Evolutionary conservation across 805 yeast species (phyloP).

Genomic region (Yamadazyma endophytica): DNA sequence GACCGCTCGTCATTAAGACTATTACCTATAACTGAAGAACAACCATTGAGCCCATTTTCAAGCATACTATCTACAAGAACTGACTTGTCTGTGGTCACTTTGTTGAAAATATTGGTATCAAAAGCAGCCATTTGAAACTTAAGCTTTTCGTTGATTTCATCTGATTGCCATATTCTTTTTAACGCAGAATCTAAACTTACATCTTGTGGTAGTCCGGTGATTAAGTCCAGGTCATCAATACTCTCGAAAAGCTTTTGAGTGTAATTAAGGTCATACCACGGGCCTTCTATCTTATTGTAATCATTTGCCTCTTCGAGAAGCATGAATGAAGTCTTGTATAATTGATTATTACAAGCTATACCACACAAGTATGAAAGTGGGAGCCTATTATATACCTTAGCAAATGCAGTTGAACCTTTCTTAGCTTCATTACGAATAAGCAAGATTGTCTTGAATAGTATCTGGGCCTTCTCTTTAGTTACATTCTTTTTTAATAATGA

Average conservation of each 20-base stretch:
- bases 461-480: slow-evolving; percentile 14
- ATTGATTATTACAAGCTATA: slow-evolving; percentile 27
- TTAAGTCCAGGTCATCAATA: slow-evolving; percentile 60
- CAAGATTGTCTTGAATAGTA: slow-evolving; percentile 14
- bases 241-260: slow-evolving; percentile 41
- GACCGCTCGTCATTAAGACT: slow-evolving; percentile 15
- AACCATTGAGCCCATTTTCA: slow-evolving; percentile 52
- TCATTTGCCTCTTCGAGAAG: slow-evolving; percentile 42
- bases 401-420: slow-evolving; percentile 20
- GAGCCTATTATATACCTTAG: slow-evolving; percentile 22
- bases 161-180: slow-evolving; percentile 28
- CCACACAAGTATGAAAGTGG: slow-evolving; percentile 22
- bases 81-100: slow-evolving; percentile 1
- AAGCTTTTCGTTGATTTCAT: slow-evolving; percentile 34
- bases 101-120: slow-evolving; percentile 37
- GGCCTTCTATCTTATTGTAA: slow-evolving; percentile 7
- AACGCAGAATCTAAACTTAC: slow-evolving; percentile 53
- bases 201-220: slow-evolving; percentile 60
- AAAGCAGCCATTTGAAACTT: slow-evolving; percentile 54
- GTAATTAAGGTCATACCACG: slow-evolving; percentile 14
- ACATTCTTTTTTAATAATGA: slow-evolving; percentile 1
- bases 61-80: slow-evolving; percentile 36
- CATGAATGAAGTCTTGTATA: slow-evolving; percentile 43
- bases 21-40: slow-evolving; percentile 44
- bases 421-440: slow-evolving; percentile 35